Conservation (phyloP, 176 grass and related monocot genomes). For the Cymbopogon citratus region DNA sequence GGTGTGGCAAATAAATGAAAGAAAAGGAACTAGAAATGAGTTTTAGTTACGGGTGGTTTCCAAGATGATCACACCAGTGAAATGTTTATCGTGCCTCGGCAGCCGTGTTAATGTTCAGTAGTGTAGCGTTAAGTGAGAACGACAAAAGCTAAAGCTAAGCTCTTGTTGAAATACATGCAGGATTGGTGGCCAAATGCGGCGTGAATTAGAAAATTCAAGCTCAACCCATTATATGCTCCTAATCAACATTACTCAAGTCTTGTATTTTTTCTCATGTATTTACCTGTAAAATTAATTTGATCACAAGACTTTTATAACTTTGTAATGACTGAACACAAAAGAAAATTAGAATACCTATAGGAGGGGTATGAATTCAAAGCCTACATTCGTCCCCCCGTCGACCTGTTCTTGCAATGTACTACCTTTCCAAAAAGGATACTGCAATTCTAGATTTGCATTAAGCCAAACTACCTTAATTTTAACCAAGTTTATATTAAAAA, state of each 20-base stretch:
- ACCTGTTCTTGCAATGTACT: not conserved
- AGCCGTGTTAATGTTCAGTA: not conserved
- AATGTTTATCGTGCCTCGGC: not conserved
- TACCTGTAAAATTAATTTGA: not conserved
- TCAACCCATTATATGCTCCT: not conserved
- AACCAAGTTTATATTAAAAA: not conserved
- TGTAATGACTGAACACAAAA: constrained; percentile 2
- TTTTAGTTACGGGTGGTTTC: not conserved
- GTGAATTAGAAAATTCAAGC: not conserved
- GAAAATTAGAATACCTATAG: not conserved
- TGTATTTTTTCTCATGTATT: not conserved
- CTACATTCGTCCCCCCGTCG: not conserved
- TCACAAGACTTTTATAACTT: not conserved
- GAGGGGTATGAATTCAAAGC: too few species aligned
- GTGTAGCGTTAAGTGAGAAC: constrained; percentile 24
- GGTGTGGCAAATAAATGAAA: not conserved
- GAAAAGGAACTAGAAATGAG: not conserved
- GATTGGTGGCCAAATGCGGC: constrained; percentile 1
- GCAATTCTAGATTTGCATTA: not conserved
- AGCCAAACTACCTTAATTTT: not conserved
- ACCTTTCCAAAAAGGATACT: not conserved
- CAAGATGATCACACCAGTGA: not conserved
- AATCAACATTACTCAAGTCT: not conserved
- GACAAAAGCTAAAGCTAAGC: constrained; percentile 26
- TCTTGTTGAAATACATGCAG: constrained; percentile 45